Evolutionary conservation across 2,329 filamentous ascomycete species (phyloP).

Genomic region (Curvularia eragrostidis): DNA sequence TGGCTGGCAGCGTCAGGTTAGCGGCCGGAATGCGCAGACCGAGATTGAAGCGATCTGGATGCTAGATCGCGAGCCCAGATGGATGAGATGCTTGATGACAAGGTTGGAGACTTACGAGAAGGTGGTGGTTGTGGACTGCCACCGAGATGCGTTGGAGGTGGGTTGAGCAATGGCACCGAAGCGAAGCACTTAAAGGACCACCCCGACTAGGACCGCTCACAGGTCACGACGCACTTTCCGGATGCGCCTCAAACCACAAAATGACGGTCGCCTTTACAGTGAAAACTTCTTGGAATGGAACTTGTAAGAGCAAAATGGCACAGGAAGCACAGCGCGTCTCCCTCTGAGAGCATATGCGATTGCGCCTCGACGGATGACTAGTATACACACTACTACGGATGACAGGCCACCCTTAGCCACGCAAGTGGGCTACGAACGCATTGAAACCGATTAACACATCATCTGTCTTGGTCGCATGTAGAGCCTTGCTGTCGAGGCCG

Average conservation of each 20-base stretch:
- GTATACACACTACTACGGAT: constrained; percentile 18
- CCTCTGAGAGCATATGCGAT: constrained; percentile 19
- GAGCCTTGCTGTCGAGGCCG: constrained; percentile 36
- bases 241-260: constrained; percentile 23
- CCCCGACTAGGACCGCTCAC: constrained; percentile 35
- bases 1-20: constrained; percentile 43
- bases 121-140: constrained; percentile 34
- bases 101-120: constrained; percentile 33
- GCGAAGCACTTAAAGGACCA: constrained; percentile 38
- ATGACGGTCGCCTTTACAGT: constrained; percentile 28
- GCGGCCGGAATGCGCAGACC: constrained; percentile 34
- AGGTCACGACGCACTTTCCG: constrained; percentile 34
- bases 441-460: constrained; percentile 22
- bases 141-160: constrained; percentile 34
- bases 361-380: constrained; percentile 23
- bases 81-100: constrained; percentile 24
- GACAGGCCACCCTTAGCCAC: constrained; percentile 21
- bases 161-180: constrained; percentile 30
- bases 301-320: constrained; percentile 10
- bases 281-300: constrained; percentile 18
- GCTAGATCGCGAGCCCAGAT: constrained; percentile 20
- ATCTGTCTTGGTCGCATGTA: constrained; percentile 25
- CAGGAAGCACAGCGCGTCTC: constrained; percentile 23
- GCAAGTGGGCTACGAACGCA: constrained; percentile 27
- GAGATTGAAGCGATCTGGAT: constrained; percentile 20